Percentiles rank a stretch among this genome's conserved stretches.
Evolutionary conservation across 1,284 basidiomycete species (phyloP).

Genomic region (Irpex lacteus): DNA sequence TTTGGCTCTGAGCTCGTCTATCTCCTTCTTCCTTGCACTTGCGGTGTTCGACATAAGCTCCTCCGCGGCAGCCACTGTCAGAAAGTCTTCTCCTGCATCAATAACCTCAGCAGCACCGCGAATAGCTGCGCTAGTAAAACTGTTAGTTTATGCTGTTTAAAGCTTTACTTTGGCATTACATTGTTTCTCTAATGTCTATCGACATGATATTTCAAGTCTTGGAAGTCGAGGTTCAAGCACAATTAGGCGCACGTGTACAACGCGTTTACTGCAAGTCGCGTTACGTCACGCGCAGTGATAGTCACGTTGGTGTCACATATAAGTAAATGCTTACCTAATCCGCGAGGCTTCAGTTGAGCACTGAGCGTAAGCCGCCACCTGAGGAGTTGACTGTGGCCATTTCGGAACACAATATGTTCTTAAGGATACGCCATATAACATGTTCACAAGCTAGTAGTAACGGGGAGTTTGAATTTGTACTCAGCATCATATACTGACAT

Average conservation of each 20-base stretch:
- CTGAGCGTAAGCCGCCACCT: background rate
- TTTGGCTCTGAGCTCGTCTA: slow-evolving; percentile 59
- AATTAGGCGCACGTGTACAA: background rate
- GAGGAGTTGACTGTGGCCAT: no score
- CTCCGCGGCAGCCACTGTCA: slow-evolving; percentile 68
- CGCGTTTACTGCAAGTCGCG: background rate
- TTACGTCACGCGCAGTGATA: background rate
- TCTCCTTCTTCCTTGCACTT: slow-evolving; percentile 54
- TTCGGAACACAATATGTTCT: no score
- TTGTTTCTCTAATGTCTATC: slow-evolving; percentile 25
- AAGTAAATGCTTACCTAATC: background rate
- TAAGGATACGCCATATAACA: no score
- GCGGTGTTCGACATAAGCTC: slow-evolving; percentile 59
- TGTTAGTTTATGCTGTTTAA: background rate
- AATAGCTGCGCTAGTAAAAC: slow-evolving; percentile 52
- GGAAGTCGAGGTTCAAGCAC: background rate
- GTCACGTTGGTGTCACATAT: no score
- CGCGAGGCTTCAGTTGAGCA: background rate
- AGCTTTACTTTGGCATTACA: slow-evolving; percentile 11
- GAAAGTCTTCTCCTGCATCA: slow-evolving; percentile 71
- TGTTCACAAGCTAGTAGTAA: no score
- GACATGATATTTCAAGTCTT: slow-evolving; percentile 16
- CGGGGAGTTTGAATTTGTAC: no score
- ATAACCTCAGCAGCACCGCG: slow-evolving; percentile 63
- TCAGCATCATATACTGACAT: no score